Evolutionary conservation across 169 alveolate genomes (phyloP), one percentile per base, ranked within the genome.

Genomic region (Plasmodium inui): DNA sequence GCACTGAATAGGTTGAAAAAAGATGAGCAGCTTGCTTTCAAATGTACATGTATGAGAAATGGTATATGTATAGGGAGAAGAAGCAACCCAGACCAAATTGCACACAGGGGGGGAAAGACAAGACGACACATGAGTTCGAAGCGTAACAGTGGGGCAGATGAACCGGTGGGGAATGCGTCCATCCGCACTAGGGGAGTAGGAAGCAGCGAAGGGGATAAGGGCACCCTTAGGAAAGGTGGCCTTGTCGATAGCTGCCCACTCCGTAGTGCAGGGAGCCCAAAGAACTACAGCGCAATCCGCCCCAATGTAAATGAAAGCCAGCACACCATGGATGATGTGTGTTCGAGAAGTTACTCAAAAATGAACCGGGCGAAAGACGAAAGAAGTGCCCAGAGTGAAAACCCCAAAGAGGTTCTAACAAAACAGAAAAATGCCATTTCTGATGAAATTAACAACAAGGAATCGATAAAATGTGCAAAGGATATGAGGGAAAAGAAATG

Each of bases 11-110:
- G 71, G 26, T n/a, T 74, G 32, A 46, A 46, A 85, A 85, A 84
- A 41, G 76, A 85, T 85, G 93, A 85, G 79, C 26, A 85, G 34
- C 7, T 34, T 46, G 10, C 14, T 73, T 50, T 85, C n/a, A 32
- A 30, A 30, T 85, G 78, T 53, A 46, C 78, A 85, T 39, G 39
- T 67, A 74, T 85, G 34, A 46, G 93, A 72, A 85, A 85, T 46
- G 76, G 37, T 85, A 73, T 67, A 73, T 85, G 50, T n/a, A 61
- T 85, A 85, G 82, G 72, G 28, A 85, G 79, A 50, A 28, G 46
- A 53, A 82, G 57, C 41, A 17, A 57, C 71, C 41, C 17, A 7
- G 55, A 32, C 19, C 5, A 55, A 30, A 17, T 55, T 82, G 17
- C 39, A 82, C 34, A 12, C 41, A 55, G 32, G 12, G 57, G 61